A percentile compares a stretch with the other conserved stretches of the same genome.
Evolutionary conservation across 2,329 filamentous ascomycete genomes (phyloP).

Genomic region (Orbilia oligospora): DNA sequence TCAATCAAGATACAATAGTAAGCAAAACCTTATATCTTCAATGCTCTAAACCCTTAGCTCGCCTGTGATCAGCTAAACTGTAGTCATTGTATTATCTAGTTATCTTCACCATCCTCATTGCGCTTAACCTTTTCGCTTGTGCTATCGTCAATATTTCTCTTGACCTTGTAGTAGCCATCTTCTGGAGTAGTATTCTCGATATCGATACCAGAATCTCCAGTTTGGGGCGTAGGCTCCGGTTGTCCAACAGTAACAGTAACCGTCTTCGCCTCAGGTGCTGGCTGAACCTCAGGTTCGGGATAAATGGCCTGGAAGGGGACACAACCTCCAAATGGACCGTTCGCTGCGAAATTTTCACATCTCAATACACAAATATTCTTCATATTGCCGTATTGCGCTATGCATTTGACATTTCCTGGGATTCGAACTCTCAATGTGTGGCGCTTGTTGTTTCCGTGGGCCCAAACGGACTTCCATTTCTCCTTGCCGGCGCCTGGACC

Average conservation of each 20-base stretch:
- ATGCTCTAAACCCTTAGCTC: not conserved
- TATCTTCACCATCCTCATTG: not conserved
- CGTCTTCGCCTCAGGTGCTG: not conserved
- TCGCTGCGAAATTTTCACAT: constrained; percentile 74
- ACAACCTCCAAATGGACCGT: constrained; percentile 76
- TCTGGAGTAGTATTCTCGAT: not conserved
- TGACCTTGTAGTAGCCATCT: not conserved
- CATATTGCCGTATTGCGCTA: constrained; percentile 75
- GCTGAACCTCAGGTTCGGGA: not conserved
- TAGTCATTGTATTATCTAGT: not conserved
- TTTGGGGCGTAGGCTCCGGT: not conserved
- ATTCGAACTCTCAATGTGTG: constrained; percentile 3
- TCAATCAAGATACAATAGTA: not conserved
- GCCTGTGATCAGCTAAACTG: not conserved
- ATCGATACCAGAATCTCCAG: not conserved
- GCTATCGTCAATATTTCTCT: not conserved
- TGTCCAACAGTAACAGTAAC: constrained; percentile 9
- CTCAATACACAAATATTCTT: constrained; percentile 75
- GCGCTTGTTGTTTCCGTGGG: not conserved
- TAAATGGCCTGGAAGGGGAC: constrained; percentile 71
- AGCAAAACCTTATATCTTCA: not conserved
- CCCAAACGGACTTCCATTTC: not conserved
- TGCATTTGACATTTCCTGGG: constrained; percentile 67
- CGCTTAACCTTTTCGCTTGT: not conserved
- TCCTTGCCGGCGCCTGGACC: not conserved